Evolutionary conservation across 805 yeast species (phyloP).

Genomic region (Zygotorulaspora danielsina): DNA sequence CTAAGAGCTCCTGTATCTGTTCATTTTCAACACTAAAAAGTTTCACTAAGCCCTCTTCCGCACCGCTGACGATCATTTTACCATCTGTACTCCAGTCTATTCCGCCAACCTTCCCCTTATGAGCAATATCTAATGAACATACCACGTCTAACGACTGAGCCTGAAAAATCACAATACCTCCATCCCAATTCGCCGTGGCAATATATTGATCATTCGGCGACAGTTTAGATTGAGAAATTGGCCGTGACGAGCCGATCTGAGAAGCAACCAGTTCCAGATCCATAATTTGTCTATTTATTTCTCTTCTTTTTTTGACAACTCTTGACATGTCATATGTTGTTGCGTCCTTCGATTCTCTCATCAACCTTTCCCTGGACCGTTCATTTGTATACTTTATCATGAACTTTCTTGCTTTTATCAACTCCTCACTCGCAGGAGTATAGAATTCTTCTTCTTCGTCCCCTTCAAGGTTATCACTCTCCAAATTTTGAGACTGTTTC

Average conservation of each 20-base stretch:
- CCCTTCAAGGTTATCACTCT: conserved; percentile 36
- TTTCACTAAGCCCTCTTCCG: conserved; percentile 42
- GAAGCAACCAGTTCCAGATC: conserved; percentile 54
- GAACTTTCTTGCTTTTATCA: conserved; percentile 48
- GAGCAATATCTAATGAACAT: conserved; percentile 17
- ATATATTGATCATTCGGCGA: conserved; percentile 39
- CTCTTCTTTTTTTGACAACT: conserved; percentile 46
- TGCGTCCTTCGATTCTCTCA: conserved; percentile 32
- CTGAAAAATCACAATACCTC: conserved; percentile 53
- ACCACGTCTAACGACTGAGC: conserved; percentile 36
- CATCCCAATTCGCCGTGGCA: conserved; percentile 83
- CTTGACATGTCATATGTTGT: conserved; percentile 38
- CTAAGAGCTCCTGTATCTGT: conserved; percentile 21
- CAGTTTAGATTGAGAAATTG: conserved; percentile 56
- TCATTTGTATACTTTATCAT: conserved; percentile 52
- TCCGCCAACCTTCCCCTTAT: conserved; percentile 65
- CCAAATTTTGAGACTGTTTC: conserved; percentile 9
- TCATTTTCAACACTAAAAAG: conserved; percentile 33
- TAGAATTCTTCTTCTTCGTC: conserved; percentile 76
- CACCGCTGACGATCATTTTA: conserved; percentile 40
- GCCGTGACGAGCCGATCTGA: conserved; percentile 65
- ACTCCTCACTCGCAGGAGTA: conserved; percentile 65
- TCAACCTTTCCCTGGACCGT: conserved; percentile 43
- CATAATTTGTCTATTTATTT: conserved; percentile 34
- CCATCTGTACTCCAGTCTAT: conserved; percentile 55